Evolutionary conservation across 1,139 yeast species (phyloP).

Genomic region (Petasospora fabianii): DNA sequence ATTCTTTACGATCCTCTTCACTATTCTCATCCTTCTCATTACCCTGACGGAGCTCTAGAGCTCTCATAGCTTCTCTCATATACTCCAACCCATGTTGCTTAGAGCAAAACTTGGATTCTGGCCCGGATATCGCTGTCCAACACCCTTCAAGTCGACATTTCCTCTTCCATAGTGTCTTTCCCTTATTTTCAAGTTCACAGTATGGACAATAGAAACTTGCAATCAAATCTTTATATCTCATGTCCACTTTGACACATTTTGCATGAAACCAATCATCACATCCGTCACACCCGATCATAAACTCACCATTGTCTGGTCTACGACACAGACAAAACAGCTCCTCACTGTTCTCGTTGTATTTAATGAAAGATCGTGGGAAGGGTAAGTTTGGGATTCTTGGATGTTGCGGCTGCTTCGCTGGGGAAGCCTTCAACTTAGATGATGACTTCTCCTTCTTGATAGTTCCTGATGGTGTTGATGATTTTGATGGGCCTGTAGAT

Average conservation of each 20-base stretch:
- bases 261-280: slow-evolving; percentile 97
- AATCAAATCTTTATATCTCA: slow-evolving; percentile 53
- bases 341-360: slow-evolving; percentile 38
- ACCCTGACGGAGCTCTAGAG: background rate
- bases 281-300: slow-evolving; percentile 91
- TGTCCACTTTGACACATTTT: slow-evolving; percentile 62
- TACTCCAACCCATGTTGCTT: slow-evolving; percentile 66
- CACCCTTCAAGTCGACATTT: slow-evolving; percentile 68
- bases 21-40: slow-evolving; percentile 5
- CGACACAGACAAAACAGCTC: slow-evolving; percentile 80
- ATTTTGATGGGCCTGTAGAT: slow-evolving; percentile 3
- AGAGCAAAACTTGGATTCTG: slow-evolving; percentile 66
- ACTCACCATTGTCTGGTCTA: slow-evolving; percentile 71
- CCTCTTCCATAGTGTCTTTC: slow-evolving; percentile 2
- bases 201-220: slow-evolving; percentile 70
- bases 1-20: slow-evolving; percentile 4
- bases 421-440: too few species aligned
- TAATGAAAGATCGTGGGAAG: slow-evolving; percentile 9
- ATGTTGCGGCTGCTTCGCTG: background rate
- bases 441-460: background rate
- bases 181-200: slow-evolving; percentile 51
- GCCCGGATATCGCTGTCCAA: slow-evolving; percentile 47
- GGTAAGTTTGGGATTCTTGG: slow-evolving; percentile 6
- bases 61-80: slow-evolving; percentile 32
- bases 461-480: slow-evolving; percentile 5